phyloP scores from a whole-genome alignment of 1,284 basidiomycete genomes.

The Tausonia pullulans region DNA sequence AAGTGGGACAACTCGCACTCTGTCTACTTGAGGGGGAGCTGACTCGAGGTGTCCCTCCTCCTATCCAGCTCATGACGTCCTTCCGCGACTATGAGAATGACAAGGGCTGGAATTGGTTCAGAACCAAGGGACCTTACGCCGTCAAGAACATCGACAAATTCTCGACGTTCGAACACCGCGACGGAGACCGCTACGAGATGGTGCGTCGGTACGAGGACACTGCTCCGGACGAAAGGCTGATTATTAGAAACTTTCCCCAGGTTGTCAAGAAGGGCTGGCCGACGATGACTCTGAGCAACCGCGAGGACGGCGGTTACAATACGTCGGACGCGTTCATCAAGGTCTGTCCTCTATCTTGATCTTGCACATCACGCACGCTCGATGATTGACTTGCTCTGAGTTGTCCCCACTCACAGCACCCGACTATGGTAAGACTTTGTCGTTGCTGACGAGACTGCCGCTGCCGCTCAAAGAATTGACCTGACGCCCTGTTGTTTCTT shows the following conservation, averaged over 20 bases:
- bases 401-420: conserved; percentile 28
- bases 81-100: conserved; percentile 43
- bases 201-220: conserved; percentile 39
- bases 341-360: background rate
- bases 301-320: background rate
- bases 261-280: conserved; percentile 47
- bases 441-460: too few relatives aligned
- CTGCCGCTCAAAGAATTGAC: too few relatives aligned
- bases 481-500: too few relatives aligned
- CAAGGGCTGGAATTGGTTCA: conserved; percentile 51
- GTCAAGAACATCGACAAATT: conserved; percentile 32
- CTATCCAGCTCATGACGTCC: conserved; percentile 41
- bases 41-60: background rate
- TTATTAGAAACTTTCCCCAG: too few relatives aligned
- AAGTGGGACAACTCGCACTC: background rate
- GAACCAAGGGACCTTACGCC: conserved; percentile 32
- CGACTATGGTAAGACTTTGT: conserved; percentile 27
- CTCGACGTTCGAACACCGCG: conserved; percentile 38
- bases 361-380: background rate
- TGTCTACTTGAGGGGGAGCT: background rate
- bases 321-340: background rate
- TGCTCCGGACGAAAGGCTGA: too few relatives aligned
- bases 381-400: too few relatives aligned
- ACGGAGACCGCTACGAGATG: conserved; percentile 33
- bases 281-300: conserved; percentile 20